Evolutionary conservation across 257 asterid species (phyloP), one percentile per base, ranked within the genome.

Genomic region (Nicotiana attenuata): DNA sequence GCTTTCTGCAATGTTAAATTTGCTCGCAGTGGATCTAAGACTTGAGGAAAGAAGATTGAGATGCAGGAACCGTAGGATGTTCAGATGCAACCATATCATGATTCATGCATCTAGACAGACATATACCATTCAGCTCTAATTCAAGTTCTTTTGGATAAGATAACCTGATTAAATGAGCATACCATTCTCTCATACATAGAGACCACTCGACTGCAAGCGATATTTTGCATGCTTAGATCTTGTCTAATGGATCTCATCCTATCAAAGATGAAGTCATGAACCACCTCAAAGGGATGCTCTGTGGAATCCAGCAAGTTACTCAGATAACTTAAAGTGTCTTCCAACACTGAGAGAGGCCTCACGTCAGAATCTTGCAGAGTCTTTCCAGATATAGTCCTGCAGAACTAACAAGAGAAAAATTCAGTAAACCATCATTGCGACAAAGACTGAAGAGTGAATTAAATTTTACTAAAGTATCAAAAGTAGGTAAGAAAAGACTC

Each of bases 171-270:
- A 33, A 73, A 73, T 68, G 56, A 55, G 80, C 97, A 68, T 94
- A 96, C 99, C 97, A 96, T 93, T 87, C 96, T 92, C 89, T 96
- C 98, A 57, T 92, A 96, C 93, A 96, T 91, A 68, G 83, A 81
- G 82, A 96, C 91, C 84, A 85, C 97, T 87, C 84, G 89, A 82
- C 87, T 85, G 67, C 87, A 85, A 83, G 81, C 80, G 85, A 87
- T 85, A 85, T 89, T 92, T 90, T 96, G 99, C 97, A 96, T 93
- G 84, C 97, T 90, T 60, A 96, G 95, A 85, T 96, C 99, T 88
- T 96, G 99, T 86, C 99, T 90, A 60, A 96, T 91, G 87, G 98
- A 92, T 85, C 99, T 91, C 78, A 92, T 90, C 88, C 98, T 89
- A 87, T 96, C 99, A 82, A 92, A 94, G 84, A 96, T 82, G 87